phyloP scores from a whole-genome alignment of 305 asterid genomes.

The Fraxinus nigra region DNA sequence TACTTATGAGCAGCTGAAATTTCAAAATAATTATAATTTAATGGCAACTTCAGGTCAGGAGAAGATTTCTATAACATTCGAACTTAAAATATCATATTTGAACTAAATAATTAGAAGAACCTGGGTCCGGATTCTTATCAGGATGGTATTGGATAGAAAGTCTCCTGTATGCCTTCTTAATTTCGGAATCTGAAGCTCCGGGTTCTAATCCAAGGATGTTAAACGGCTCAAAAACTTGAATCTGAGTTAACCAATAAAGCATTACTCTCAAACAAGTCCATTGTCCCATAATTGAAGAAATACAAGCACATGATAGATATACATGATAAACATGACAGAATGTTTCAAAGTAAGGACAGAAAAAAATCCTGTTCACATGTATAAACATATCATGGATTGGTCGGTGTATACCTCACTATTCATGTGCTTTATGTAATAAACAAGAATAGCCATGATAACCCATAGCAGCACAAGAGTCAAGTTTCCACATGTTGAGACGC shows the following conservation, averaged over 20 bases:
- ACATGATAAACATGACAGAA: neutral
- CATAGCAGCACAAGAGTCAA: constrained; percentile 72
- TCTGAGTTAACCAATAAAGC: constrained; percentile 36
- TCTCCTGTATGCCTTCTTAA: constrained; percentile 95
- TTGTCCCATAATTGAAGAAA: constrained; percentile 4
- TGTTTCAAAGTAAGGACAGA: neutral
- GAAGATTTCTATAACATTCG: constrained; percentile 7
- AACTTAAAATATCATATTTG: constrained; percentile 5
- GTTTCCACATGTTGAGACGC: constrained; percentile 63
- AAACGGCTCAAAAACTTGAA: constrained; percentile 89
- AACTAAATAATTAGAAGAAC: constrained; percentile 34
- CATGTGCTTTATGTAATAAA: constrained; percentile 56
- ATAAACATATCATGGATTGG: constrained; percentile 8
- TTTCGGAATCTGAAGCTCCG: constrained; percentile 82
- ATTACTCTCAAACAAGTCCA: constrained; percentile 11
- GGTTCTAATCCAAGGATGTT: constrained; percentile 87
- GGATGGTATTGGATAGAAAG: constrained; percentile 98
- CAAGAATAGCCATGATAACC: constrained; percentile 63
- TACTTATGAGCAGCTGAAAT: constrained; percentile 85
- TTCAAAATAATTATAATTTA: constrained; percentile 18
- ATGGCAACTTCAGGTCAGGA: constrained; percentile 3
- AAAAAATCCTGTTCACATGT: neutral
- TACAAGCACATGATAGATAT: neutral
- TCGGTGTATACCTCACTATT: constrained; percentile 60
- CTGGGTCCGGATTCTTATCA: constrained; percentile 99